Percentiles rank a stretch among this genome's conserved stretches.
These are phyloP conservation scores for Arabidopsis lyrata DNA, from an alignment of 441 rosid species.

Conservation along the genomic window DNA sequence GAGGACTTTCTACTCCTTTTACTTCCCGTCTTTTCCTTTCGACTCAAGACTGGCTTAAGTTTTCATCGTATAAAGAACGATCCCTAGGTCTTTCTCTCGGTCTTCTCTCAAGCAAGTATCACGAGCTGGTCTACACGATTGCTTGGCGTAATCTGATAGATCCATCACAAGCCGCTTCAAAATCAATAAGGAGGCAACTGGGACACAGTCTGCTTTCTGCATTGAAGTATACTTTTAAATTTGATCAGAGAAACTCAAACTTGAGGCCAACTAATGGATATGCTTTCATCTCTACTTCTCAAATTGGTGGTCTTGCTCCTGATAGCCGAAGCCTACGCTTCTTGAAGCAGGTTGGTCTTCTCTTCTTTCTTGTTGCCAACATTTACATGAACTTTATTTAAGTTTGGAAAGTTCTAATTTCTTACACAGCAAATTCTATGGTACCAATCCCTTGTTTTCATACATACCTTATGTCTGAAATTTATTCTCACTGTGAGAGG, in stretches of 20 bases:
- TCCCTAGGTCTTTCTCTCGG: constrained; percentile 89
- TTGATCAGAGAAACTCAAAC: constrained; percentile 78
- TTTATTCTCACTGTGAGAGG: background rate
- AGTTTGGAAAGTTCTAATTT: background rate
- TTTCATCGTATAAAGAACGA: constrained; percentile 85
- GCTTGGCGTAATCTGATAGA: constrained; percentile 86
- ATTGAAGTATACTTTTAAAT: constrained; percentile 74
- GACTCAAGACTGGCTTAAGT: constrained; percentile 87
- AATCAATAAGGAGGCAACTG: constrained; percentile 81
- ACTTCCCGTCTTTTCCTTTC: constrained; percentile 72
- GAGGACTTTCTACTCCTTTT: constrained; percentile 63
- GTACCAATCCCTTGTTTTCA: background rate
- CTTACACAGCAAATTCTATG: background rate
- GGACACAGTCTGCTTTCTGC: constrained; percentile 85
- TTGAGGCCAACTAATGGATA: constrained; percentile 84
- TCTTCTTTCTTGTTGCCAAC: constrained; percentile 27
- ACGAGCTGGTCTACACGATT: constrained; percentile 76
- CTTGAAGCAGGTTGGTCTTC: constrained; percentile 76
- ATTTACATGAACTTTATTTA: background rate
- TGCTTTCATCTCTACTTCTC: constrained; percentile 80
- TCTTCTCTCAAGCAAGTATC: constrained; percentile 68
- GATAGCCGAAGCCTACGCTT: constrained; percentile 84
- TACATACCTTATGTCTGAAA: constrained; percentile 3
- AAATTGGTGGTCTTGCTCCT: constrained; percentile 89
- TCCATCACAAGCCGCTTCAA: constrained; percentile 73